phyloP scores from a whole-genome alignment of 2,329 filamentous ascomycete species.

The Penicillium decumbens region DNA sequence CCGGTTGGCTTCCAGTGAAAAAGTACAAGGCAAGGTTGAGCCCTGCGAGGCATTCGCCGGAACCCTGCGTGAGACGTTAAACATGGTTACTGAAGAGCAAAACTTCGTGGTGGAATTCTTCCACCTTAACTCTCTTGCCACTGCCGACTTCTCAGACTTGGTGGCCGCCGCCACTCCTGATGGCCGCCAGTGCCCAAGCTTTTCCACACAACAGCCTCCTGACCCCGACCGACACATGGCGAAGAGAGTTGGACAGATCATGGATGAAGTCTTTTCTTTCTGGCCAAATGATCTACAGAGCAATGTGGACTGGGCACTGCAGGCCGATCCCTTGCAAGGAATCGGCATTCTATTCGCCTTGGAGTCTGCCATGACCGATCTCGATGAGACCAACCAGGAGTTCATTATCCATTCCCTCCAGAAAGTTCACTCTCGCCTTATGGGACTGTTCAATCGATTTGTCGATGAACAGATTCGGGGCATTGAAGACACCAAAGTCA shows the following conservation, averaged over 20 bases:
- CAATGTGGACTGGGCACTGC: constrained; percentile 77
- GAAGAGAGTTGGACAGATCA: constrained; percentile 75
- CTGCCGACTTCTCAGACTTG: constrained; percentile 75
- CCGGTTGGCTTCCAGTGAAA: constrained; percentile 46
- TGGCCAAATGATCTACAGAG: constrained; percentile 72
- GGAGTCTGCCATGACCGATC: constrained; percentile 70
- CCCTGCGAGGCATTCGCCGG: constrained; percentile 78
- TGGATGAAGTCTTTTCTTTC: constrained; percentile 84
- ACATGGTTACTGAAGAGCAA: constrained; percentile 84
- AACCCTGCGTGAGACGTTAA: constrained; percentile 74
- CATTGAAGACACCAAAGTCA: constrained; percentile 97
- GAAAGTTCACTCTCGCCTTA: constrained; percentile 70
- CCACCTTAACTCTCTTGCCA: constrained; percentile 81
- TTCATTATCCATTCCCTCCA: constrained; percentile 76
- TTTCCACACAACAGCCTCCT: constrained; percentile 70
- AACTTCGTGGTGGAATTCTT: constrained; percentile 98
- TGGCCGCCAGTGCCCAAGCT: constrained; percentile 65
- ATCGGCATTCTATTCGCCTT: constrained; percentile 78
- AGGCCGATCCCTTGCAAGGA: constrained; percentile 80
- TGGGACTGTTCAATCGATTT: constrained; percentile 76
- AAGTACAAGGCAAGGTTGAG: constrained; percentile 60
- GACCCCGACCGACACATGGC: constrained; percentile 85
- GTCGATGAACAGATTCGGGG: constrained; percentile 92
- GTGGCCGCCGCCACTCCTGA: constrained; percentile 63
- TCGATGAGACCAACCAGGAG: constrained; percentile 89